Conservation (phyloP, 2,329 filamentous ascomycete species). For the Penicillium sp. region DNA sequence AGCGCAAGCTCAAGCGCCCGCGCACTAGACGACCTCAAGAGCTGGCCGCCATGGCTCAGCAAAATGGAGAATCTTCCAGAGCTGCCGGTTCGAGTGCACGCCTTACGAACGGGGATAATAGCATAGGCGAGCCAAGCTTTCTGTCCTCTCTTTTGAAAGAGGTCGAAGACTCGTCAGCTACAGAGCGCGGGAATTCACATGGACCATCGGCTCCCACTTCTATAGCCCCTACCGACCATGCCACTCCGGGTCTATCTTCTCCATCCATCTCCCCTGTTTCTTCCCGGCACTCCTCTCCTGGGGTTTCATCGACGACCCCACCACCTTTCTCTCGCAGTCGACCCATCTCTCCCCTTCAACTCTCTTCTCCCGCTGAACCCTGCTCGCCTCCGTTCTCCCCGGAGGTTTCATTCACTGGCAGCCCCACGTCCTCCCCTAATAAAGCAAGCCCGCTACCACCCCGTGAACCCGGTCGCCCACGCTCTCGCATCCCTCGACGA, state of each 20-base stretch:
- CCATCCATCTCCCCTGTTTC: slow-evolving; percentile 42
- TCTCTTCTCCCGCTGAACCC: slow-evolving; percentile 30
- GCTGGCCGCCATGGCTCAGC: slow-evolving; percentile 45
- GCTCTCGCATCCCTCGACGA: slow-evolving; percentile 27
- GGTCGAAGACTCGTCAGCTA: slow-evolving; percentile 61
- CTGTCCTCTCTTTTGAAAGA: slow-evolving; percentile 84
- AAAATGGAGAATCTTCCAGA: slow-evolving; percentile 41
- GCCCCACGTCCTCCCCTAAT: slow-evolving; percentile 34
- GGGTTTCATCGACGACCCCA: slow-evolving; percentile 38
- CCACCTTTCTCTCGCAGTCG: slow-evolving; percentile 35
- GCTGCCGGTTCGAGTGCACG: slow-evolving; percentile 32
- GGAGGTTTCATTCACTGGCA: slow-evolving; percentile 67
- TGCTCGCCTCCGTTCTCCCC: slow-evolving; percentile 57
- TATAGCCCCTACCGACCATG: slow-evolving; percentile 39
- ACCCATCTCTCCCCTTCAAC: slow-evolving; percentile 36
- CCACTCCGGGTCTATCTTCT: slow-evolving; percentile 41
- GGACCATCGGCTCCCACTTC: slow-evolving; percentile 33
- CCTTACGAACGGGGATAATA: slow-evolving; percentile 34
- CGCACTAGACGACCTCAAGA: slow-evolving; percentile 69
- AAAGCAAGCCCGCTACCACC: slow-evolving; percentile 9
- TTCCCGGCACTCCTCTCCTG: slow-evolving; percentile 42
- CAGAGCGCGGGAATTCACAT: slow-evolving; percentile 28
- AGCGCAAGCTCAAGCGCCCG: slow-evolving; percentile 83
- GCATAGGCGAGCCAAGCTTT: slow-evolving; percentile 67
- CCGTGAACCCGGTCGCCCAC: slow-evolving; percentile 14